phyloP scores from a whole-genome alignment of 164 flowering plant species.

The Vitis labrusca region DNA sequence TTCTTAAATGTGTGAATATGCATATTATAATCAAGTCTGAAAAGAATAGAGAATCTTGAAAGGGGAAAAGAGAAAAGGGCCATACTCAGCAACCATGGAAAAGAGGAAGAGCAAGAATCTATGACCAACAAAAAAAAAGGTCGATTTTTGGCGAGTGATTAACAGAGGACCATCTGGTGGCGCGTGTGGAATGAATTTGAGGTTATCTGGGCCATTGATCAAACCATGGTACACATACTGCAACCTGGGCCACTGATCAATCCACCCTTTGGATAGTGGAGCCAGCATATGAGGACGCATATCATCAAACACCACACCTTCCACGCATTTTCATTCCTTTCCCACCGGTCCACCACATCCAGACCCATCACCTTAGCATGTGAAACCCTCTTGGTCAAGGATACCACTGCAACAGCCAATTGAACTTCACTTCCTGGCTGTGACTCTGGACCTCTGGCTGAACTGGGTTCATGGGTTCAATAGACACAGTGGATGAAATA shows the following conservation, averaged over 20 bases:
- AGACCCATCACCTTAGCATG: constrained; percentile 54
- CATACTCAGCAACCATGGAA: too few relatives aligned
- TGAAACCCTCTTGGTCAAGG: constrained; percentile 57
- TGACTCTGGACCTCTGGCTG: constrained; percentile 19
- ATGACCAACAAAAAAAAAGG: too few relatives aligned
- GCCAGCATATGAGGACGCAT: constrained; percentile 61
- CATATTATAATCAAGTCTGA: constrained; percentile 10
- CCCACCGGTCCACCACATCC: constrained; percentile 71
- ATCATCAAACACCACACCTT: constrained; percentile 48
- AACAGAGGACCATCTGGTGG: too few relatives aligned
- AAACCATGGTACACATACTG: constrained; percentile 74
- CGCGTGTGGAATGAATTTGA: not conserved
- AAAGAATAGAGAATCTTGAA: too few relatives aligned
- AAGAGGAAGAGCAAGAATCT: too few relatives aligned
- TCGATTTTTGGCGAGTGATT: too few relatives aligned
- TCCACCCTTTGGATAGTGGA: constrained; percentile 63
- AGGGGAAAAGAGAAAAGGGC: too few relatives aligned
- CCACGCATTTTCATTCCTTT: constrained; percentile 45
- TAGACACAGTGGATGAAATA: constrained; percentile 19
- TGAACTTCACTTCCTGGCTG: constrained; percentile 33
- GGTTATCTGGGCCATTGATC: constrained; percentile 56
- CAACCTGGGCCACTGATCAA: constrained; percentile 59
- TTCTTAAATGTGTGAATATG: constrained; percentile 72
- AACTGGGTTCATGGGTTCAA: constrained; percentile 22
- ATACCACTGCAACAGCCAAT: constrained; percentile 61